phyloP scores from a whole-genome alignment of 1,284 basidiomycete genomes.

The Microbotryomycetes sp. region DNA sequence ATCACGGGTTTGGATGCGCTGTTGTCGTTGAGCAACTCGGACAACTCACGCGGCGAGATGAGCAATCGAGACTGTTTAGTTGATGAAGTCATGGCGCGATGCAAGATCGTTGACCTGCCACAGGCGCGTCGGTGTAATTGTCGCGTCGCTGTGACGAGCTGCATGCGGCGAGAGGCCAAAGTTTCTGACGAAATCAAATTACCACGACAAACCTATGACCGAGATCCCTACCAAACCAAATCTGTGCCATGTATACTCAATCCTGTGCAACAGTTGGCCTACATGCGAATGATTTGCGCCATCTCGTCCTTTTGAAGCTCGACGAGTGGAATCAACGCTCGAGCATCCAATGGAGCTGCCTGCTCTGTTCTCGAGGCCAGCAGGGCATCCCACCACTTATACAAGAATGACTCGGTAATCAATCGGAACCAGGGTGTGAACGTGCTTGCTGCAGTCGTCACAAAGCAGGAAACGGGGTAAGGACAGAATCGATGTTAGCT shows the following conservation, averaged over 20 bases:
- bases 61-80: constrained; percentile 11
- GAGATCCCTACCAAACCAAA: too few relatives aligned
- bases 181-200: too few relatives aligned
- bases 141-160: too few relatives aligned
- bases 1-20: constrained; percentile 18
- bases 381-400: constrained; percentile 97
- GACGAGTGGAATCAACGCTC: constrained; percentile 20
- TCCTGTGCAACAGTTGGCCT: neutral
- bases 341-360: constrained; percentile 19
- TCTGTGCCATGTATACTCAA: neutral
- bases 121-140: too few relatives aligned
- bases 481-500: neutral
- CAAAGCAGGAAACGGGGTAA: neutral
- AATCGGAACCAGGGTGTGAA: constrained; percentile 99
- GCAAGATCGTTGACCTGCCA: too few relatives aligned
- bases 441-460: constrained; percentile 55
- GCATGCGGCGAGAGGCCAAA: too few relatives aligned
- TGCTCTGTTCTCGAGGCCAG: constrained; percentile 42
- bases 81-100: neutral
- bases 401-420: constrained; percentile 92
- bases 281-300: constrained; percentile 25
- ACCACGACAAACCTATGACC: too few relatives aligned
- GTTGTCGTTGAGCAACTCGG: constrained; percentile 10
- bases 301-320: constrained; percentile 23
- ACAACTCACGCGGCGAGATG: constrained; percentile 21